These are phyloP conservation scores for Calocera cornea DNA, from an alignment of 768 basidiomycete species.

Conservation along the genomic window DNA sequence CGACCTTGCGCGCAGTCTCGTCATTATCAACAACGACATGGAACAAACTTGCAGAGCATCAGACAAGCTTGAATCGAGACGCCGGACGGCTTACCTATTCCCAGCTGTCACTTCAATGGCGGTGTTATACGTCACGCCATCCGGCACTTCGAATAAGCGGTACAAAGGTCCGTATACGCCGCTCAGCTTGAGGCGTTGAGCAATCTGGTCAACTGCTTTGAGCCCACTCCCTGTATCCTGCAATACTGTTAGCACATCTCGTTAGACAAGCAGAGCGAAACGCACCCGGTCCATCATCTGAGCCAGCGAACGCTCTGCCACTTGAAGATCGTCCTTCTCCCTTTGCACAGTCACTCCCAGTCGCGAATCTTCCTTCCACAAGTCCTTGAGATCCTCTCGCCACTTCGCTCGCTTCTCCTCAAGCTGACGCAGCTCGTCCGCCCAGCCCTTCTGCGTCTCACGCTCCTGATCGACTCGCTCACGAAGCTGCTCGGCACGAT, in stretches of 20 bases:
- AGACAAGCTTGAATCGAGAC: background rate
- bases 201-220: slow-evolving; percentile 71
- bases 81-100: slow-evolving; percentile 50
- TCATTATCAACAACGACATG: slow-evolving; percentile 98
- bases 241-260: slow-evolving; percentile 4
- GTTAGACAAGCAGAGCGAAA: slow-evolving; percentile 5
- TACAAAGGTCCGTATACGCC: slow-evolving; percentile 94
- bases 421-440: slow-evolving; percentile 43
- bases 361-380: slow-evolving; percentile 92
- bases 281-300: slow-evolving; percentile 93
- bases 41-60: slow-evolving; percentile 49
- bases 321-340: slow-evolving; percentile 66
- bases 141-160: slow-evolving; percentile 79
- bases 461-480: slow-evolving; percentile 53
- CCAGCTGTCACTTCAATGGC: slow-evolving; percentile 93
- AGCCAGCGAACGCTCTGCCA: slow-evolving; percentile 62
- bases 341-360: slow-evolving; percentile 61
- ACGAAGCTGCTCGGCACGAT: slow-evolving; percentile 42
- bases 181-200: slow-evolving; percentile 48
- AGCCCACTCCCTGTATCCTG: slow-evolving; percentile 88
- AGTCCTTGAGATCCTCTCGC: slow-evolving; percentile 54
- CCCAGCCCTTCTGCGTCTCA: slow-evolving; percentile 40
- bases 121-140: slow-evolving; percentile 66
- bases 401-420: slow-evolving; percentile 57
- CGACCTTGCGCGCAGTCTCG: slow-evolving; percentile 77